Evolutionary conservation across 1,139 yeast species (phyloP).

Genomic region (Pichia sp.): DNA sequence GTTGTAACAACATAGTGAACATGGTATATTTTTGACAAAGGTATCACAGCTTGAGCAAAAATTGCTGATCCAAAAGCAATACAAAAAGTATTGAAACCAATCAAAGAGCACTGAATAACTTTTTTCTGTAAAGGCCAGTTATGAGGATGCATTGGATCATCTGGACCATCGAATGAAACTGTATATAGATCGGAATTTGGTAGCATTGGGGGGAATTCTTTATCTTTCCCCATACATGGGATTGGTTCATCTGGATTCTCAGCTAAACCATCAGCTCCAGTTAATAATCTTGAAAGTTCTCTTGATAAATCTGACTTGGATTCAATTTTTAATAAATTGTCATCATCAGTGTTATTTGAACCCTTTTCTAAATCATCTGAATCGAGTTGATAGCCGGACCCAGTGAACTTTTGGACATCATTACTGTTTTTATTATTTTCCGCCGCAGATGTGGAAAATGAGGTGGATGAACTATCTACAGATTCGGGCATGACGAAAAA

Average conservation of each 20-base stretch:
- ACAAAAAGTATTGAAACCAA: conserved; percentile 40
- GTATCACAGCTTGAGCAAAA: conserved; percentile 46
- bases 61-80: conserved; percentile 60
- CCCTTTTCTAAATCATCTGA: conserved; percentile 8
- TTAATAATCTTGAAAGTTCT: conserved; percentile 26
- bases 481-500: background rate
- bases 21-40: conserved; percentile 38
- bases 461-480: background rate
- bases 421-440: background rate
- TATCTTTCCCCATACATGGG: conserved; percentile 54
- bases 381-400: background rate
- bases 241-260: conserved; percentile 27
- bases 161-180: conserved; percentile 54
- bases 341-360: conserved; percentile 9
- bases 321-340: conserved; percentile 15
- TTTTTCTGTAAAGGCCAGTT: conserved; percentile 48
- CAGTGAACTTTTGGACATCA: background rate
- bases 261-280: conserved; percentile 24
- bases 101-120: conserved; percentile 33
- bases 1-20: conserved; percentile 53
- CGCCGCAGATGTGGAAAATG: background rate
- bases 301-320: conserved; percentile 20
- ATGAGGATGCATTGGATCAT: conserved; percentile 58
- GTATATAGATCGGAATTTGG: conserved; percentile 47
- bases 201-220: conserved; percentile 45